Base-by-base conservation (phyloP, 495 filamentous ascomycete species). In the Podospora pseudoanserina region DNA sequence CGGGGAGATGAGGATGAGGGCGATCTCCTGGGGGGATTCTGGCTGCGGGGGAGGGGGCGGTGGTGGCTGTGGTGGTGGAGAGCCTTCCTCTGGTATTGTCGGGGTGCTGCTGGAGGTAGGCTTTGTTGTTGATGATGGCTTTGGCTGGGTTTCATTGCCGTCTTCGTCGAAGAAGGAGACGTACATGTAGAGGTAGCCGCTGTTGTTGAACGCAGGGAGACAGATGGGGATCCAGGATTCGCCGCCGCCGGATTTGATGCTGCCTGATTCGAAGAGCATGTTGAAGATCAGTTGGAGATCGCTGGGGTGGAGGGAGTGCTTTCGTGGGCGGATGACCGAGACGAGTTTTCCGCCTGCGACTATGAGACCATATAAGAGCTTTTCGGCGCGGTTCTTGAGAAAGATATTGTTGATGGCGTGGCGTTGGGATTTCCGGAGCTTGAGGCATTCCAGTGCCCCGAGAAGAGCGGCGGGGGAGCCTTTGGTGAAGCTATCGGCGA, bases 171-270 rank as follows among this genome's bases (percentile, higher is more conserved):
- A 85, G 75, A 97, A 99, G 79, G 91, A 95, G 76, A 98, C 94
- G 76, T 97, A 99, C 92, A 97, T 97, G 81, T 98, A 97, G 2
- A 99, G 85, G 76, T 95, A 98, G n/a, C 96, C 96, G 60, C 88
- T 90, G 74, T 91, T 96, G 81, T 99, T 99, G 82, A 99, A 99
- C 5, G 93, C 94, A 11, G 96, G 96, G 11, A 99, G 86, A 72
- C 96, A 98, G 7, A 99, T 85, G 2, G 96, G 96, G 53, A 97
- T 94, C 96, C 96, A 98, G 72, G 94, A 97, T 77, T 99, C 96
- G 18, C 93, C 94, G 30, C 93, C 95, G 5, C 91, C 92, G 7
- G 81, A 79, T 70, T 93, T 93, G 74, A 99, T 89, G 49, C 91
- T 90, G 57, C 91, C 89, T 3, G 94, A 92, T 76, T 96, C 94